Evolutionary conservation across 140 eudicot species (phyloP), one percentile per base, ranked within the genome.

Genomic region (Flaveria floridana): DNA sequence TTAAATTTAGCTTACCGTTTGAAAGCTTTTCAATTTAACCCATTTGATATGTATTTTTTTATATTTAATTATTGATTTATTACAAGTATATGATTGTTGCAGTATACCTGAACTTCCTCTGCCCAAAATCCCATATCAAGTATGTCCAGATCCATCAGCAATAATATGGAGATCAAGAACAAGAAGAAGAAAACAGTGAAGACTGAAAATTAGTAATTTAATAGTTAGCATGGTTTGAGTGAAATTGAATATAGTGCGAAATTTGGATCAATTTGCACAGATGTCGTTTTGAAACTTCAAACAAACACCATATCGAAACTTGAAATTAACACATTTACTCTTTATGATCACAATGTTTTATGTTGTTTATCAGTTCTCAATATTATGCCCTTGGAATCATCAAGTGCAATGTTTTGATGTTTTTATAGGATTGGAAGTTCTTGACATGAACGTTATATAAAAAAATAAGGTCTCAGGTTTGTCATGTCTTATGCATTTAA

Each of bases 91-190:
- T 70, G 62, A 48, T 77, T 41, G 18, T 69, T 85, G 90, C 92
- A 91, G 95, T 6, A 47, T 86, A 55, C 95, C 90, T 8, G 86
- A 88, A 47, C 65, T 80, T 42, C 78, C 78, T 26, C 89, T 81
- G 41, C 85, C 86, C 10, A 91, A 91, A 82, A 86, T 91, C 21
- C 93, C 88, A 30, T 91, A 88, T 68, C 87, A 81, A 79, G 76
- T 88, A 44, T 88, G 97, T 65, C 97, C 97, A 39, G 86, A 89
- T 71, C 97, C 97, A 37, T 81, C 83, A 10, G 97, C 97, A 51
- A 91, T 91, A 37, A 81, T 91, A 16, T 91, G 97, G 97, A 85
- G 97, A 86, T 86, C 88, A 62, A 77, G 85, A 63, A 82, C 84
- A 55, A 82, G 86, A 65, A 81, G 87, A 73, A 80, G 85, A 68